Conservation (phyloP, 805 yeast genomes). For the Lipomyces orientalis region DNA sequence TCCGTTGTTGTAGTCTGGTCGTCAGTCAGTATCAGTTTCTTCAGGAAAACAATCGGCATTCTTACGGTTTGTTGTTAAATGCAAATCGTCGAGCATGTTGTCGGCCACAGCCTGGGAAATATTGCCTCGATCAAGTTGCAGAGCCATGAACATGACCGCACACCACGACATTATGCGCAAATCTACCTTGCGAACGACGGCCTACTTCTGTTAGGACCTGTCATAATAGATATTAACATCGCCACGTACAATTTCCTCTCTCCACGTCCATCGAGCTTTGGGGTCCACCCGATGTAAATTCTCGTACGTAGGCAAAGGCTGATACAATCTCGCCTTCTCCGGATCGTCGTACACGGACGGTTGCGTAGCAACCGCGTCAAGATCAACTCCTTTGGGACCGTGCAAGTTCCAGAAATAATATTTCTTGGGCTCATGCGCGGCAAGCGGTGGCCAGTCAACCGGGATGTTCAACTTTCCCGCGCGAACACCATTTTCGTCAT, state of each 20-base stretch:
- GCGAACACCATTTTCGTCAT: conserved; percentile 14
- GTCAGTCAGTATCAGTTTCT: neutral
- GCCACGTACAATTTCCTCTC: conserved; percentile 57
- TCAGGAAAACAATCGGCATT: neutral
- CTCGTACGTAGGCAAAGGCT: conserved; percentile 29
- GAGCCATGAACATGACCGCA: conserved; percentile 60
- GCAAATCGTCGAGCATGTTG: conserved; percentile 56
- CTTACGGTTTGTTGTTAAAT: conserved; percentile 54
- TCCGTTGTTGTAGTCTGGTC: conserved; percentile 25
- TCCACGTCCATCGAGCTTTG: conserved; percentile 57
- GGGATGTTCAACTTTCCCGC: conserved; percentile 27
- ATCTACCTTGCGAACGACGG: conserved; percentile 57
- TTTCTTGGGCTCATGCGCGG: conserved; percentile 18
- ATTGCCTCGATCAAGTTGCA: conserved; percentile 63
- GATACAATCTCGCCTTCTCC: conserved; percentile 13
- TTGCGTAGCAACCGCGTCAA: conserved; percentile 27
- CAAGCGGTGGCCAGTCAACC: conserved; percentile 32
- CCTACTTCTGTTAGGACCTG: conserved; percentile 24
- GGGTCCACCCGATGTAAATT: conserved; percentile 59
- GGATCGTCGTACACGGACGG: conserved; percentile 38
- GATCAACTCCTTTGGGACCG: conserved; percentile 17
- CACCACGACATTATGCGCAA: conserved; percentile 60
- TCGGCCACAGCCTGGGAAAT: conserved; percentile 62
- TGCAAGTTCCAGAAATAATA: conserved; percentile 29
- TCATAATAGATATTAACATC: neutral